Conservation (phyloP, 106 monocot genomes). For the Iris macrosiphon region DNA sequence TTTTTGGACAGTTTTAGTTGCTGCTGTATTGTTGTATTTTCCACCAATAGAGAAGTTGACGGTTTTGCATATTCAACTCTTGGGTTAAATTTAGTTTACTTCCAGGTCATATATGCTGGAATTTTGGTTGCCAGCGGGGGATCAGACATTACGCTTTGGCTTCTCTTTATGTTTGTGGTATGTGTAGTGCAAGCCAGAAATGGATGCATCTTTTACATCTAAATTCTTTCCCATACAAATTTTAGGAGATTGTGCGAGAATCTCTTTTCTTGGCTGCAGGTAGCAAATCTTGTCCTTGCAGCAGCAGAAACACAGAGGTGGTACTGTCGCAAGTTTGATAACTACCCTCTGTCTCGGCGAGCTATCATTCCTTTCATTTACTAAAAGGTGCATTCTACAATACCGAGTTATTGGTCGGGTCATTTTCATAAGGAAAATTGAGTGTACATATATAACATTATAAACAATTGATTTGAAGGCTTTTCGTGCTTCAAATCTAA, state of each 20-base stretch:
- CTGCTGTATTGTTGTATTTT: too few species aligned
- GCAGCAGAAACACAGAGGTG: slow-evolving; percentile 82
- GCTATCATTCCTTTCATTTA: slow-evolving; percentile 71
- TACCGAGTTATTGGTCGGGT: too few species aligned
- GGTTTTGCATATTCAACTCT: background rate
- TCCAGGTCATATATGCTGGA: slow-evolving; percentile 81
- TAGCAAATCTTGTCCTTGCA: slow-evolving; percentile 71
- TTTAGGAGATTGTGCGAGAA: background rate
- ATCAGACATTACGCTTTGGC: slow-evolving; percentile 63
- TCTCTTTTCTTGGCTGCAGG: slow-evolving; percentile 28
- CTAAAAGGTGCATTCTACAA: too few species aligned
- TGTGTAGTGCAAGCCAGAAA: background rate
- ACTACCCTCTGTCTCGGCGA: slow-evolving; percentile 47
- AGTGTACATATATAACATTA: too few species aligned
- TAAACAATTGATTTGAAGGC: too few species aligned
- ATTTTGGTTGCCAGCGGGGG: slow-evolving; percentile 75
- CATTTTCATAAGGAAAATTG: too few species aligned
- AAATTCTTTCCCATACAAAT: background rate
- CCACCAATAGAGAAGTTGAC: background rate
- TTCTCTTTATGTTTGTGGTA: slow-evolving; percentile 89
- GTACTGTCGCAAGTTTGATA: slow-evolving; percentile 76
- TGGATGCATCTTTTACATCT: background rate
- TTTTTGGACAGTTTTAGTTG: too few species aligned
- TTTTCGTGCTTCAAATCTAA: too few species aligned
- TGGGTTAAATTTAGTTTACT: background rate